phyloP scores from a whole-genome alignment of 2,329 filamentous ascomycete species.

The Colletotrichum sidae region DNA sequence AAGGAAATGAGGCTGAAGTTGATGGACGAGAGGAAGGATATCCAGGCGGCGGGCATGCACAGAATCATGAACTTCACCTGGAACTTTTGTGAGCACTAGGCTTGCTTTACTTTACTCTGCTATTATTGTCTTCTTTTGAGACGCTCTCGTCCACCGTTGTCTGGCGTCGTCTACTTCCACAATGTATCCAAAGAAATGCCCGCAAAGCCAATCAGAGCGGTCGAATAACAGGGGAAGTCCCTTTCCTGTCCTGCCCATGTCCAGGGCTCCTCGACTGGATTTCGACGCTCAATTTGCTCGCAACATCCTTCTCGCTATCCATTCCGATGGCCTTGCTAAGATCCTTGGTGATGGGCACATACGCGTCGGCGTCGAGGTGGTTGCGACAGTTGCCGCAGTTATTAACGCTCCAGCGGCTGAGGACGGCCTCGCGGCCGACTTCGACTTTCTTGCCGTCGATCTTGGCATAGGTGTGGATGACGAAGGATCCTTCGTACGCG shows the following conservation, averaged over 20 bases:
- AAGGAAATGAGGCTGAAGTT: conserved; percentile 41
- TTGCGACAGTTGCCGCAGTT: conserved; percentile 43
- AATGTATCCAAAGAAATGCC: not conserved
- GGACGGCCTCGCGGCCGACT: conserved; percentile 38
- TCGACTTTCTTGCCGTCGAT: conserved; percentile 1
- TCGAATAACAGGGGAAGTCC: not conserved
- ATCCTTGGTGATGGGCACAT: conserved; percentile 24
- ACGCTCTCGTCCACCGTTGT: not conserved
- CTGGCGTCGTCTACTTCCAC: not conserved
- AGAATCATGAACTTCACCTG: conserved; percentile 19
- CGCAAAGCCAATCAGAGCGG: not conserved
- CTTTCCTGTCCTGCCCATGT: no score
- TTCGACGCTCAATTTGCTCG: no score
- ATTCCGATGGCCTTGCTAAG: no score
- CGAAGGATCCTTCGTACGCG: conserved; percentile 41
- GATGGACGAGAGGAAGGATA: conserved; percentile 43
- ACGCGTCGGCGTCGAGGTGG: conserved; percentile 36
- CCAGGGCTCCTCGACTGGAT: no score
- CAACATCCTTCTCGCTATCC: no score
- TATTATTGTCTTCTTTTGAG: not conserved
- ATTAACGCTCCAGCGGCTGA: conserved; percentile 42
- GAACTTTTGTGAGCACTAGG: conserved; percentile 44
- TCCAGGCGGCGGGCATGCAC: not conserved
- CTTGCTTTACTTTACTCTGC: no score
- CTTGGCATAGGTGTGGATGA: conserved; percentile 37